A percentile compares a stretch with the other conserved stretches of the same genome.
phyloP scores from a whole-genome alignment of 768 basidiomycete genomes.

The Phaeotremella skinneri region DNA sequence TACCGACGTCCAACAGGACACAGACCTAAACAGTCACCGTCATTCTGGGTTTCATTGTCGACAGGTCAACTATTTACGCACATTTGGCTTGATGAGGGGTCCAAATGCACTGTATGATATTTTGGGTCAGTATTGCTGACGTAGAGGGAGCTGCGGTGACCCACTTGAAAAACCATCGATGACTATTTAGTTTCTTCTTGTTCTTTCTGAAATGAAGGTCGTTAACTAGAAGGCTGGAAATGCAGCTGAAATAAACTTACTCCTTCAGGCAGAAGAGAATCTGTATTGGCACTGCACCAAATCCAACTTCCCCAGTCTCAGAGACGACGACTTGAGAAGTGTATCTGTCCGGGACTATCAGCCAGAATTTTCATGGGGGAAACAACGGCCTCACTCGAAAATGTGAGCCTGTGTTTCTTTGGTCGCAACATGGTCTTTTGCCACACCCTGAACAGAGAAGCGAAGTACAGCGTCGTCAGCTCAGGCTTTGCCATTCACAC shows the following conservation, averaged over 20 bases:
- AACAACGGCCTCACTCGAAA: constrained; percentile 13
- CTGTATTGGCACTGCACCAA: constrained; percentile 46
- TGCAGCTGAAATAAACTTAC: constrained; percentile 55
- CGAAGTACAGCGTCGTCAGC: constrained; percentile 12
- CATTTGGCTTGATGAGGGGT: constrained; percentile 47
- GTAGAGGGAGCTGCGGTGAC: background rate
- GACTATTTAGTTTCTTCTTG: constrained; percentile 49
- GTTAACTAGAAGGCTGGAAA: background rate
- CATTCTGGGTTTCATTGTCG: background rate
- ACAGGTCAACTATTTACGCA: background rate
- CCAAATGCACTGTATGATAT: constrained; percentile 39
- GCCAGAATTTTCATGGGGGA: background rate
- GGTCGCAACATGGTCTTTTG: constrained; percentile 80
- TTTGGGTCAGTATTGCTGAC: background rate
- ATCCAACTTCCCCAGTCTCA: constrained; percentile 69
- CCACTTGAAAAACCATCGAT: constrained; percentile 49
- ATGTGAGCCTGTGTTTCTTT: constrained; percentile 75
- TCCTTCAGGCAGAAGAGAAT: constrained; percentile 81
- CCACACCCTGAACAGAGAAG: constrained; percentile 77
- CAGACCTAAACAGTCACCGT: constrained; percentile 21
- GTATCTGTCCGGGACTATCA: constrained; percentile 56
- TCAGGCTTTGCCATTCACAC: background rate
- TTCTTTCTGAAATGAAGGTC: constrained; percentile 29
- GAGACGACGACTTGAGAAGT: constrained; percentile 76
- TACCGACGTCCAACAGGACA: constrained; percentile 49